Conservation (phyloP, 768 basidiomycete genomes). For the Auricularia heimuer region DNA sequence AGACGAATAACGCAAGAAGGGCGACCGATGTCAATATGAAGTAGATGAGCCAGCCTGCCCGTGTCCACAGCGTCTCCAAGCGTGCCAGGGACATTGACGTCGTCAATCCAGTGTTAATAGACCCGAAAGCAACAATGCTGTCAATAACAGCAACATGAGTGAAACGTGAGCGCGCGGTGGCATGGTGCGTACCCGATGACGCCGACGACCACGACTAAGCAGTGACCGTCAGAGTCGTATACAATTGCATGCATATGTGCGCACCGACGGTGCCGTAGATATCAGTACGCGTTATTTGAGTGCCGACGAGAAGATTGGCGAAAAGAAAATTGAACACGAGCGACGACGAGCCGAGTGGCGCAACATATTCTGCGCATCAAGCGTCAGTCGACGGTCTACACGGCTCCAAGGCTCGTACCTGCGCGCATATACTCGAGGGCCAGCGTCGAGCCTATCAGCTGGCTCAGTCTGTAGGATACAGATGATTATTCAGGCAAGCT, state of each 20-base stretch:
- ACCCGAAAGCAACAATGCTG: conserved; percentile 81
- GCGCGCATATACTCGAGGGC: conserved; percentile 85
- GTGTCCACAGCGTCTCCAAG: conserved; percentile 76
- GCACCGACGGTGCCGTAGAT: conserved; percentile 45
- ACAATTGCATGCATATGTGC: conserved; percentile 14
- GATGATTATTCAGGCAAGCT: conserved; percentile 5
- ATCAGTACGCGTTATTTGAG: conserved; percentile 73
- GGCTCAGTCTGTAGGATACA: conserved; percentile 47
- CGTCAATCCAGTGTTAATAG: conserved; percentile 70
- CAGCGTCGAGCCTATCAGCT: conserved; percentile 78
- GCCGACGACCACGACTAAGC: not conserved
- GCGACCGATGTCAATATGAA: conserved; percentile 72
- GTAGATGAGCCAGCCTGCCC: conserved; percentile 83
- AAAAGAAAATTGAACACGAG: conserved; percentile 96
- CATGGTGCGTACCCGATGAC: conserved; percentile 4
- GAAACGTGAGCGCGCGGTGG: not conserved
- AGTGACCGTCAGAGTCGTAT: not conserved
- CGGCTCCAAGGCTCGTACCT: conserved; percentile 30
- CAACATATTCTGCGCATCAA: conserved; percentile 71
- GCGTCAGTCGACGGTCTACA: conserved; percentile 6
- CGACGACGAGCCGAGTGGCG: conserved; percentile 86
- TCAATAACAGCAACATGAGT: conserved; percentile 29
- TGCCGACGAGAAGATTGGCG: conserved; percentile 79
- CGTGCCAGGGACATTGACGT: conserved; percentile 63
- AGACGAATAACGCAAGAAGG: conserved; percentile 55